phyloP scores from a whole-genome alignment of 306 rosid species.

The Glycine soja region DNA sequence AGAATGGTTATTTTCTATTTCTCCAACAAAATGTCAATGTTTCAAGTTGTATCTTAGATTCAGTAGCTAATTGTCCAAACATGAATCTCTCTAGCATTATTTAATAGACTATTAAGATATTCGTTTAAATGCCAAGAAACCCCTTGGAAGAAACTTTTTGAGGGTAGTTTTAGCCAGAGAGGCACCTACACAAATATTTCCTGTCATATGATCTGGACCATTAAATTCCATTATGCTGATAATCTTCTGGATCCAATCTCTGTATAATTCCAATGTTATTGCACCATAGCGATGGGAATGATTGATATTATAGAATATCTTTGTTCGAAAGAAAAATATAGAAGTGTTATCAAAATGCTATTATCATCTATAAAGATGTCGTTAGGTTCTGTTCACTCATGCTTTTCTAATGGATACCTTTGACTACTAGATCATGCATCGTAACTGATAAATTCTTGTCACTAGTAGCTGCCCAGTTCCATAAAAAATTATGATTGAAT shows the following conservation, averaged over 20 bases:
- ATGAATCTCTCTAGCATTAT: neutral
- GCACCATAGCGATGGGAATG: neutral
- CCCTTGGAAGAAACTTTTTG: neutral
- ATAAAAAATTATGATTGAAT: neutral
- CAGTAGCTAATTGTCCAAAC: neutral
- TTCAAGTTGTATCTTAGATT: neutral
- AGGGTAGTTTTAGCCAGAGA: too few relatives aligned
- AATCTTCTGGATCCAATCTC: neutral
- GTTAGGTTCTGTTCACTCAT: neutral
- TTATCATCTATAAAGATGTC: neutral
- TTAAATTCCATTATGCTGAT: neutral
- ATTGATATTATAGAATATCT: neutral
- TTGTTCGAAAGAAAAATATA: neutral
- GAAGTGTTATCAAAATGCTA: neutral
- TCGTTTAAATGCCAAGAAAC: neutral
- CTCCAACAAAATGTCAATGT: neutral
- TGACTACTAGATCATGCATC: neutral
- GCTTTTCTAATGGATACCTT: neutral
- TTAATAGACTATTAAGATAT: neutral
- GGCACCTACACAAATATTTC: neutral
- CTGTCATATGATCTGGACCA: constrained; percentile 8
- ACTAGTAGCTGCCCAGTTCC: neutral
- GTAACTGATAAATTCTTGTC: neutral
- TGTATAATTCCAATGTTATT: neutral
- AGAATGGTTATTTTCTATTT: neutral